Conservation (phyloP, 306 rosid species). For the Astragalus glycyphyllos region DNA sequence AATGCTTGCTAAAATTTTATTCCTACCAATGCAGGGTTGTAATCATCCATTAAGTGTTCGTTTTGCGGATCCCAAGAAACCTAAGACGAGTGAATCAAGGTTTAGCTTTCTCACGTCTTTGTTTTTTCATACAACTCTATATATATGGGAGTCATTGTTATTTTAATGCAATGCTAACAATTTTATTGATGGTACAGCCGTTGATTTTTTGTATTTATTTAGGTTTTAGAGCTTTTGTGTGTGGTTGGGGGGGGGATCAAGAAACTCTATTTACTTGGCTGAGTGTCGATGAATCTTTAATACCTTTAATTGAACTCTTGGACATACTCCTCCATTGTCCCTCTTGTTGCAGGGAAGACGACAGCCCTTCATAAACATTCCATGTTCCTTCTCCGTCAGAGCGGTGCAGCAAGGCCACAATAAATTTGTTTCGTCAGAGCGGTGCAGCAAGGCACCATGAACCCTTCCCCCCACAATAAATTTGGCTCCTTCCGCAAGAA, state of each 20-base stretch:
- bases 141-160: neutral
- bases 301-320: no score
- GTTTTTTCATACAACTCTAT: conserved; percentile 33
- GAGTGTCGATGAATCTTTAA: conserved; percentile 22
- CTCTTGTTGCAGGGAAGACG: no score
- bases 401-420: no score
- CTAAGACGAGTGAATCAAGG: conserved; percentile 74
- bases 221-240: neutral
- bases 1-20: conserved; percentile 44
- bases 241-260: conserved; percentile 3
- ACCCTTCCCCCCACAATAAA: no score
- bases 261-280: conserved; percentile 29
- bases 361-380: no score
- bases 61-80: conserved; percentile 91
- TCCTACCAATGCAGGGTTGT: conserved; percentile 67
- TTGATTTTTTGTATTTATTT: neutral
- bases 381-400: no score
- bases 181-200: neutral
- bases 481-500: no score
- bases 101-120: conserved; percentile 44
- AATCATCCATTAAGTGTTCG: conserved; percentile 84
- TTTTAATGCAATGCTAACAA: conserved; percentile 12
- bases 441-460: no score
- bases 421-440: no score
- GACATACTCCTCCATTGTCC: no score